Base-by-base conservation (phyloP, 2,329 filamentous ascomycete species). In the Fusarium clavum region DNA sequence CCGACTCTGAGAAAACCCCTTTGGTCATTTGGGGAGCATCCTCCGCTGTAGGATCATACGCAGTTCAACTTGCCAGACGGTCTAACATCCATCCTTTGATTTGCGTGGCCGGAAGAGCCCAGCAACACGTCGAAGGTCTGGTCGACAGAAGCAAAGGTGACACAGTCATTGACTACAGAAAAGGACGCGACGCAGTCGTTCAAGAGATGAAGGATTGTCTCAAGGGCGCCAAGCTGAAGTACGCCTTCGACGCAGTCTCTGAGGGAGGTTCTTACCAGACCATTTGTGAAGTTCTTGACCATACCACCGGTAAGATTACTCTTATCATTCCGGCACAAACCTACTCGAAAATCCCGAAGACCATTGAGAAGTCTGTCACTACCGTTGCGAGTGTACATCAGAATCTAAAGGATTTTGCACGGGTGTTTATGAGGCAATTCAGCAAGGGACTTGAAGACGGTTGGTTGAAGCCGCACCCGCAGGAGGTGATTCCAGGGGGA, bases 261-360 rank as follows among this genome's bases (percentile, higher is more conserved):
- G 67, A 69, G 5, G 52, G 51, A 27, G 67, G 63, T 3, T 70
- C 67, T 1, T 70, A 70, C 9, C 67, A 70, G 22, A 70, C 67
- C 3, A 64, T 70, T 4, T 70, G 67, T 16, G 20, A 69, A 0
- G 62, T 45, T 9, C 47, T 69, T 2, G 67, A 67, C 4, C 20
- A 58, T 0, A 18, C 40, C 2, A 58, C 52, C 7, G 67, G 67
- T 0, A 70, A 58, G 29, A 70, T 69, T 8, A 67, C 67, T 2
- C 57, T 67, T 2, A 70, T 69, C 0, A 61, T 69, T 1, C 67
- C 67, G 0, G 62, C 67, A 1, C 51, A 70, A 2, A 70, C 34
- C 7, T 69, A 70, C 6, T 67, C 67, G 2, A 62, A 69, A 16
- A 63, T 69, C 3, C 67, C 67, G 1, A 63, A 63, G 44, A 58